Conservation (phyloP, 495 filamentous ascomycete species). For the Penicillium tannophilum region DNA sequence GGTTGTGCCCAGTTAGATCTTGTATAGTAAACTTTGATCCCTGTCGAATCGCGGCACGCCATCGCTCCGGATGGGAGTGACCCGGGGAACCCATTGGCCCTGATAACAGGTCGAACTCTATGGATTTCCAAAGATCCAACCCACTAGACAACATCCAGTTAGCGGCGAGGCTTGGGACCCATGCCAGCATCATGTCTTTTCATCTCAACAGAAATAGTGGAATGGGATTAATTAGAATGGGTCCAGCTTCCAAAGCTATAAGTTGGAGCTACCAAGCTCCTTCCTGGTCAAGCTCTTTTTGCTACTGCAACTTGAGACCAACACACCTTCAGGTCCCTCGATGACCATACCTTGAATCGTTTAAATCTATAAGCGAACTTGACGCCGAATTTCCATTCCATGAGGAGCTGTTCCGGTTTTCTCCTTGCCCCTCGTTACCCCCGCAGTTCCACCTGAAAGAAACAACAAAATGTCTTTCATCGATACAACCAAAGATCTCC, state of each 20-base stretch:
- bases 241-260: not conserved
- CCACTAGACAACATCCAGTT: conserved; percentile 13
- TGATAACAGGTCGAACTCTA: conserved; percentile 1
- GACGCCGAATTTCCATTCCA: not conserved
- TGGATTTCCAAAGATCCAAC: not conserved
- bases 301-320: not conserved
- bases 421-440: conserved; percentile 3
- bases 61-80: conserved; percentile 7
- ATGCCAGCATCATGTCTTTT: conserved; percentile 2
- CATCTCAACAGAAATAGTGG: conserved; percentile 13
- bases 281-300: not conserved
- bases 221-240: conserved; percentile 3
- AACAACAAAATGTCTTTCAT: conserved; percentile 51
- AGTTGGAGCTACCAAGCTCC: not conserved
- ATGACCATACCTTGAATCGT: not conserved
- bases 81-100: conserved; percentile 6
- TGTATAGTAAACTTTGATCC: not conserved
- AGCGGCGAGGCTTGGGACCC: conserved; percentile 5
- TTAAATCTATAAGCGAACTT: not conserved
- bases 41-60: conserved; percentile 1
- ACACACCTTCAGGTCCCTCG: not conserved
- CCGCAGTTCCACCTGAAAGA: not conserved
- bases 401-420: conserved; percentile 1
- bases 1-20: conserved; percentile 4
- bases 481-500: conserved; percentile 63